Base-by-base conservation (phyloP, 192 early-diverging fungal species). In the Funneliformis mosseae region DNA sequence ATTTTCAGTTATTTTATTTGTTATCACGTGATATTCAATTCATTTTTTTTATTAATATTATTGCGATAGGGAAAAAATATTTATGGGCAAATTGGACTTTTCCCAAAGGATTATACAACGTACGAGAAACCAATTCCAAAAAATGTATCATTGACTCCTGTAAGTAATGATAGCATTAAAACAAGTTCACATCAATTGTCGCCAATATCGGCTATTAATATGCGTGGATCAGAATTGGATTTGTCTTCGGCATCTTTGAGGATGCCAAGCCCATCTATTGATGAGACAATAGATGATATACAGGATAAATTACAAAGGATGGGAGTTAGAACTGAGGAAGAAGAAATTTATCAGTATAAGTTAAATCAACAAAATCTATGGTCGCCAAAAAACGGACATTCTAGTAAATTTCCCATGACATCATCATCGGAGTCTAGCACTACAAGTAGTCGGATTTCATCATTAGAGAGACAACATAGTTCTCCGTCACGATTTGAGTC, bases 51-150 rank as follows among this genome's bases (percentile, higher is more conserved):
- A n/a, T 59, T 39, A 21, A 55, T 50, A 25, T 28, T 45, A 25
- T 45, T 45, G 23, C 45, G 8, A 11, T 59, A 94, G 93, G 93
- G 93, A 25, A 86, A 85, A 64, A 94, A 93, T 72, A 70, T 83
- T 27, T 84, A 87, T 25, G 92, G 92, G 43, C 81, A 92, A 55
- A 87, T 87, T 38, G 93, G 93, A 43, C 88, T 94, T 41, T 94
- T 94, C 70, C 93, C 93, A 48, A 89, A 86, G 84, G 91, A 90
- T 81, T 92, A 90, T 79, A 88, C 91, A 67, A 83, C 86, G 28
- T 80, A 81, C 46, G 76, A 76, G 59, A 84, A 86, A 74, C 82
- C 82, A 14, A 43, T 38, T 41, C 23, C 33, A 21, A 9, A 8
- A 21, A 21, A 21, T 23, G 8, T 2, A 70, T n/a, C 39, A 8